A percentile compares a stretch with the other conserved stretches of the same genome.
Evolutionary conservation across 441 rosid species (phyloP).

Genomic region (Pelargonium fulgidum): DNA sequence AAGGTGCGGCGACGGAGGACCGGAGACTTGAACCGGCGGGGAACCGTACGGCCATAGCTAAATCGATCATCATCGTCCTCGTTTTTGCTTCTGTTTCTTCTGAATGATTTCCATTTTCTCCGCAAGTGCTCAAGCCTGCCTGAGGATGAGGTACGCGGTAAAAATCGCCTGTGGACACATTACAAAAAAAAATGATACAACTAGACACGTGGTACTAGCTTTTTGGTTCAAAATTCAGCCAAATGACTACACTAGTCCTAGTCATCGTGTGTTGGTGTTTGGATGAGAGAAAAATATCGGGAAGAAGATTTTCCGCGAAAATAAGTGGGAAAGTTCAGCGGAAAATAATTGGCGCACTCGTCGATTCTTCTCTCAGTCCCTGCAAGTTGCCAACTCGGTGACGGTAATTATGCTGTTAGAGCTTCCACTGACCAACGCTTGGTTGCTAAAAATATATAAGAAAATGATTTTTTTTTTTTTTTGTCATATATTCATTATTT

Average conservation of each 20-base stretch:
- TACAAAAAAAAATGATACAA: neutral
- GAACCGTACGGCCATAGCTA: constrained; percentile 60
- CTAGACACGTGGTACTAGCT: constrained; percentile 12
- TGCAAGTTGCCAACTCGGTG: neutral
- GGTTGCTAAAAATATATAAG: constrained; percentile 6
- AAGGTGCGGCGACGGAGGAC: constrained; percentile 40
- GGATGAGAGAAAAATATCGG: constrained; percentile 3
- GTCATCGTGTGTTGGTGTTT: neutral
- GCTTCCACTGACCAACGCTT: constrained; percentile 10
- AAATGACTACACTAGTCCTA: constrained; percentile 6
- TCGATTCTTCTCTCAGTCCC: neutral
- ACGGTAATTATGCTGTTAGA: constrained; percentile 10
- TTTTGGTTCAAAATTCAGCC: neutral
- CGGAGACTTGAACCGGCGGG: constrained; percentile 40
- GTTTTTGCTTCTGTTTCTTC: too few relatives aligned
- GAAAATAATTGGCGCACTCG: neutral
- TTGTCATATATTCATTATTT: neutral
- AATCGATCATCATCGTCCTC: constrained; percentile 45
- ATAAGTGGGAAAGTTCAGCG: neutral
- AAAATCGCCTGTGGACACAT: constrained; percentile 12
- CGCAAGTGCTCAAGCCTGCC: constrained; percentile 4
- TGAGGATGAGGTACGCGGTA: constrained; percentile 26
- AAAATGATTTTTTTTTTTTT: neutral
- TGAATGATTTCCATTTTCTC: neutral
- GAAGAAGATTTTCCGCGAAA: constrained; percentile 2